Percentiles rank a stretch among this genome's conserved stretches.
Evolutionary conservation across 352 stramenopile species (phyloP).

Genomic region (Globisporangium viniferum): DNA sequence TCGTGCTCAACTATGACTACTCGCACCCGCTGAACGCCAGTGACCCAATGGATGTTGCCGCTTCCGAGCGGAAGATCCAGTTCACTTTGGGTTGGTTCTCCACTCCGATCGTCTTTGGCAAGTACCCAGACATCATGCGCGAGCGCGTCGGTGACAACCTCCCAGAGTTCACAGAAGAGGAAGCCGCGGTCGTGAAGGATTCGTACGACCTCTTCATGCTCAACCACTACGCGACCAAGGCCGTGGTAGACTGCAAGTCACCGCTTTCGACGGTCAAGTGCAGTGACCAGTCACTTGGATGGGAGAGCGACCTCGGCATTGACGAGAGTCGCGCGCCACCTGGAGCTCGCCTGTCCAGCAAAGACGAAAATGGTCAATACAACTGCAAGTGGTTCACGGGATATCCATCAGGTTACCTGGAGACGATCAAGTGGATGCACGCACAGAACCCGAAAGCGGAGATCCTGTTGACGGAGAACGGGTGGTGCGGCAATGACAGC

Average conservation of each 20-base stretch:
- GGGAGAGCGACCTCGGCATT: constrained; percentile 45
- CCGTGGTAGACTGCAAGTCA: constrained; percentile 47
- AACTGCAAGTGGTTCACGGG: constrained; percentile 41
- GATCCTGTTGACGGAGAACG: constrained; percentile 68
- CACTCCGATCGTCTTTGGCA: constrained; percentile 87
- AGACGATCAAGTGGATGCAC: constrained; percentile 70
- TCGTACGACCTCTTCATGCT: constrained; percentile 94
- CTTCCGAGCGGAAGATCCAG: constrained; percentile 82
- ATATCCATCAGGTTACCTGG: constrained; percentile 51
- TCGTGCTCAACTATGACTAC: constrained; percentile 88
- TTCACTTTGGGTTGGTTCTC: constrained; percentile 92
- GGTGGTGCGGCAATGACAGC: constrained; percentile 52
- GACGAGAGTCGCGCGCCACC: constrained; percentile 52
- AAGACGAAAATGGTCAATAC: constrained; percentile 21
- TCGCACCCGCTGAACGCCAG: constrained; percentile 70
- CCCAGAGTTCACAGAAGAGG: constrained; percentile 79
- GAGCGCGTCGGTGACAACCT: constrained; percentile 70
- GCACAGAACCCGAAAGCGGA: constrained; percentile 35
- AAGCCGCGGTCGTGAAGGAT: constrained; percentile 70
- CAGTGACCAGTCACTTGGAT: constrained; percentile 29
- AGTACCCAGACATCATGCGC: constrained; percentile 92
- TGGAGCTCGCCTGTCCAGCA: constrained; percentile 48
- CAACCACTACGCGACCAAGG: constrained; percentile 88
- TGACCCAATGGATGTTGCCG: constrained; percentile 39
- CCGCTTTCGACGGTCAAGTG: constrained; percentile 32